Evolutionary conservation across 2,329 filamentous ascomycete species (phyloP), one percentile per base, ranked within the genome.

Genomic region (Cytospora paraplurivora): DNA sequence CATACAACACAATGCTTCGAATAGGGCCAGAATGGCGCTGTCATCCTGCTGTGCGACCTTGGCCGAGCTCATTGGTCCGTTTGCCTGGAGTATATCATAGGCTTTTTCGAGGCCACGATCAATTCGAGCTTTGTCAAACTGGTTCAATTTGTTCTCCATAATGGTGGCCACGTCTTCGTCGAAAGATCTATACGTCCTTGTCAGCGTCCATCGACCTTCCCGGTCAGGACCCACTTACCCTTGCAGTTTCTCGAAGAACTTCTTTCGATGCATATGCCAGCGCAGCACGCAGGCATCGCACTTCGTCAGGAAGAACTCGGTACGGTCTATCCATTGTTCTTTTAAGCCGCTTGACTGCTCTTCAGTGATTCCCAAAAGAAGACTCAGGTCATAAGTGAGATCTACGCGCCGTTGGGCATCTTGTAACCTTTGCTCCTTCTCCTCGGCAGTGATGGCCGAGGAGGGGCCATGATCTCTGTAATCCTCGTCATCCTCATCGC

Each of bases 1-100:
- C 68, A 93, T 86, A 74, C 90, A 96, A 74, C 93, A 96, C 58
- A 98, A 79, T 0, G 90, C 89, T 74, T 98, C 94, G 70, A 96
- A 97, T 35, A 98, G 85, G 12, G 92, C 89, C 64, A 95, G 85
- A 57, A 96, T 84, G 7, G 91, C 86, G 34, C 85, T 79, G 1
- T 83, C 77, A 34, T 84, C 76, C 7, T 81, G 73, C 21, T 77
- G 76, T 13, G 79, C 79, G 44, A 85, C 76, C 59, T 79, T 77
- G 0, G 76, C 71, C 49, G 81, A 79, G 54, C 77, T 79, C 72
- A 84, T 84, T 2, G 73, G 72, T 1, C 76, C 77, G 27, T 82
- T 78, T 10, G 76, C 73, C 47, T 80, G 77, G 52, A 83, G 75
- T 3, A 82, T 75, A 12, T 76, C 74, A 59, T 84, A 80, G 4